Conservation (phyloP, 139 green algal genomes). For the Astrephomene gubernaculifera region DNA sequence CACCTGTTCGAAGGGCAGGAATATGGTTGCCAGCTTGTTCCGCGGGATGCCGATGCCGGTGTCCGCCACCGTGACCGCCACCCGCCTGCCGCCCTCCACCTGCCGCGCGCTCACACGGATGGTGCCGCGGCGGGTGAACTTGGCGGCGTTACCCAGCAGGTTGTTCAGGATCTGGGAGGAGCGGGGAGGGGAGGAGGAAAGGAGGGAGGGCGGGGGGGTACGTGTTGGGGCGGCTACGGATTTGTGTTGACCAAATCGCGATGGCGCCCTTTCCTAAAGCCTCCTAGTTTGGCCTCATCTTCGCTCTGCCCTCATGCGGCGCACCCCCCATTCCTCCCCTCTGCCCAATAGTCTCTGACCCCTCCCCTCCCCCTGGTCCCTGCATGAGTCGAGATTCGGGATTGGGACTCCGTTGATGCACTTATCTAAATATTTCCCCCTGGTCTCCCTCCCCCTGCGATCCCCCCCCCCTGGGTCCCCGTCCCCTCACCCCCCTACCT, state of each 20-base stretch:
- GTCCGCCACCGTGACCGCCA: slow-evolving; percentile 58
- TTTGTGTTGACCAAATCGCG: no score
- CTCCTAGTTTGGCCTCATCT: no score
- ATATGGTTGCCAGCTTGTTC: slow-evolving; percentile 61
- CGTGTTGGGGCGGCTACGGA: neutral
- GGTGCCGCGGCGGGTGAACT: slow-evolving; percentile 59
- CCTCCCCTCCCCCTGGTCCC: no score
- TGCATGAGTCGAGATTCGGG: no score
- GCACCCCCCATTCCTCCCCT: no score
- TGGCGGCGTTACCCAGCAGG: slow-evolving; percentile 64
- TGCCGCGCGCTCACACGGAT: slow-evolving; percentile 50
- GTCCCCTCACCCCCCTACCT: slow-evolving; percentile 1
- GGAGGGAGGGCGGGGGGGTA: neutral
- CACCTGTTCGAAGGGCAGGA: slow-evolving; percentile 68
- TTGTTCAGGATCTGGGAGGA: slow-evolving; percentile 59
- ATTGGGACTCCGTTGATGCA: no score
- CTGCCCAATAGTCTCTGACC: no score
- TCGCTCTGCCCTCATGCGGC: no score
- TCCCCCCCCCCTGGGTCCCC: neutral
- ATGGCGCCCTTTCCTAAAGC: no score
- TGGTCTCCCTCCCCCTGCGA: no score
- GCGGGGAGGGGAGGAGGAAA: neutral
- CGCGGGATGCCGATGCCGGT: slow-evolving; percentile 65
- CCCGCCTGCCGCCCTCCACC: slow-evolving; percentile 29
- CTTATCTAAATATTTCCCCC: no score